Conservation (phyloP, 2,329 filamentous ascomycete genomes). For the Botrytis fragariae region DNA sequence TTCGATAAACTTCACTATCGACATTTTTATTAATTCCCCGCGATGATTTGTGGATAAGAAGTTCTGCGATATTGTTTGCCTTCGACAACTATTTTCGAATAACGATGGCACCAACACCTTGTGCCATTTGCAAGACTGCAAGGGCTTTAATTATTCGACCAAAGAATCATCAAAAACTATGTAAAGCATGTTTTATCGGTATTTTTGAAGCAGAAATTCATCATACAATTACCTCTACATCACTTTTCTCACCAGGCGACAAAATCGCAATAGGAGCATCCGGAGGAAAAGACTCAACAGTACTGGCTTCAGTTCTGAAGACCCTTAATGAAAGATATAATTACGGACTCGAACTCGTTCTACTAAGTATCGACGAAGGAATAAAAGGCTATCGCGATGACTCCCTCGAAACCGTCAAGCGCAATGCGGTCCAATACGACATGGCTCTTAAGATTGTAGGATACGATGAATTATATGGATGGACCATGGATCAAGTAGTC, state of each 20-base stretch:
- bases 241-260: constrained; percentile 82
- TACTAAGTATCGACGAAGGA: constrained; percentile 93
- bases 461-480: constrained; percentile 91
- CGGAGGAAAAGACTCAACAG: constrained; percentile 95
- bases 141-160: constrained; percentile 88
- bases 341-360: constrained; percentile 80
- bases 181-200: constrained; percentile 80
- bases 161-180: constrained; percentile 92
- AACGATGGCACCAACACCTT: constrained; percentile 70
- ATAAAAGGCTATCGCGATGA: constrained; percentile 97
- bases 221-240: constrained; percentile 79
- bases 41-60: constrained; percentile 3
- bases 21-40: constrained; percentile 20
- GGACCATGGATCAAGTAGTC: constrained; percentile 99
- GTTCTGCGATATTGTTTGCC: neutral
- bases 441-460: constrained; percentile 91
- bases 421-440: constrained; percentile 85
- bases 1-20: constrained; percentile 20
- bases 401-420: constrained; percentile 91
- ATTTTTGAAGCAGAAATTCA: constrained; percentile 94
- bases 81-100: constrained; percentile 6
- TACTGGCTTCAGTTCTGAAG: constrained; percentile 90
- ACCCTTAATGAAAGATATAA: constrained; percentile 86
- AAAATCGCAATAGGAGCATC: constrained; percentile 91
- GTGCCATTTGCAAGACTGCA: constrained; percentile 70